Evolutionary conservation across 495 filamentous ascomycete species (phyloP).

Genomic region (Penicillium nucicola): DNA sequence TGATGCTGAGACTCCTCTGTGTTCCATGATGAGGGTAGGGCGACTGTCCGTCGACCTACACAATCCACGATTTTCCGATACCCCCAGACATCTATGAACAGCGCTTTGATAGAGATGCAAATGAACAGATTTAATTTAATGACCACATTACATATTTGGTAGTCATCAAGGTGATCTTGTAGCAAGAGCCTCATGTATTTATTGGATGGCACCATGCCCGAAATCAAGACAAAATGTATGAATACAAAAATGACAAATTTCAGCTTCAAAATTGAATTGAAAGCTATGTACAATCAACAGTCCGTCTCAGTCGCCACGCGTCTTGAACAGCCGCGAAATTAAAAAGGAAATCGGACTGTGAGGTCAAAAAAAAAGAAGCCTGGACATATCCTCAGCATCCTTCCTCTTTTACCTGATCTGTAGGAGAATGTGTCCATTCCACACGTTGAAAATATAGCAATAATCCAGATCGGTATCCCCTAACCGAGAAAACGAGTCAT

Average conservation of each 20-base stretch:
- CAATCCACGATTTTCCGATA: constrained; percentile 1
- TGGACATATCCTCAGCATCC: neutral
- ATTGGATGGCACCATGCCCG: no score
- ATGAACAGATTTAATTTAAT: neutral
- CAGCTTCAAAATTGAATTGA: constrained; percentile 23
- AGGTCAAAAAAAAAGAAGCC: neutral
- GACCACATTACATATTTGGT: neutral
- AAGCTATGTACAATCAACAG: constrained; percentile 26
- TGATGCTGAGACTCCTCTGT: neutral
- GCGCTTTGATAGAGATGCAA: neutral
- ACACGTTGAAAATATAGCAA: neutral
- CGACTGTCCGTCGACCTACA: neutral
- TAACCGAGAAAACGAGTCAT: constrained; percentile 4
- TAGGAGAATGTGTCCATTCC: neutral
- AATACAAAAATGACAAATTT: neutral
- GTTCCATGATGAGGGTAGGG: neutral
- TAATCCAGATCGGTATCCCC: neutral
- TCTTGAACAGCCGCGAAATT: neutral
- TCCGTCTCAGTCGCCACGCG: neutral
- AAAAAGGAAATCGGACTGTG: neutral
- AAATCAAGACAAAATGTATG: no score
- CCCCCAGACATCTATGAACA: constrained; percentile 4
- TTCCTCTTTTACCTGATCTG: neutral
- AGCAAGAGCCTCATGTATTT: neutral
- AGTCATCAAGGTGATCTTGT: neutral